Percentiles rank a stretch among this genome's conserved stretches.
Conservation (phyloP, 495 filamentous ascomycete genomes). For the Tuber melanosporum region DNA sequence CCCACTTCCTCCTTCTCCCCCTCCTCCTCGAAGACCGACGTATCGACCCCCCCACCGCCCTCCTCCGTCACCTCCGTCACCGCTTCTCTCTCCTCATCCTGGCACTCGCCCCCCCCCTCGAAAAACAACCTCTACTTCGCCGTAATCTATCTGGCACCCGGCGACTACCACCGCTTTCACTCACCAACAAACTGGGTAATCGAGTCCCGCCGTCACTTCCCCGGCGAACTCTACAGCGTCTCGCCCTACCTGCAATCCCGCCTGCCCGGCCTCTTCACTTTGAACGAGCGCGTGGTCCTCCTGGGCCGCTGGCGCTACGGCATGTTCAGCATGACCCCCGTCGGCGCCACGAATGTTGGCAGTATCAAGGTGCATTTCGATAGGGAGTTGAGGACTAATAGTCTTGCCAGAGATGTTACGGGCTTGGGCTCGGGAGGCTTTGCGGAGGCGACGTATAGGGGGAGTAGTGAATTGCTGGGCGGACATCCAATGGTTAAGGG, state of each 20-base stretch:
- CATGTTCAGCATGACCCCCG: slow-evolving; percentile 92
- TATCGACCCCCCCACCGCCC: slow-evolving; percentile 58
- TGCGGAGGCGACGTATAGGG: slow-evolving; percentile 80
- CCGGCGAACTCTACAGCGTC: slow-evolving; percentile 89
- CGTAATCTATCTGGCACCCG: slow-evolving; percentile 95
- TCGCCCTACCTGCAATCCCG: slow-evolving; percentile 89
- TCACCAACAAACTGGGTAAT: slow-evolving; percentile 91
- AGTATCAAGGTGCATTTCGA: slow-evolving; percentile 98
- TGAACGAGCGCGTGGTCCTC: slow-evolving; percentile 93
- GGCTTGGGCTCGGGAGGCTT: slow-evolving; percentile 65
- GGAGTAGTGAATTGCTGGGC: slow-evolving; percentile 66
- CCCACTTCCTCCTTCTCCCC: slow-evolving; percentile 40
- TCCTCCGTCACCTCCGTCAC: slow-evolving; percentile 69
- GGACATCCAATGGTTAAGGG: slow-evolving; percentile 79
- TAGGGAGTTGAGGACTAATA: slow-evolving; percentile 86
- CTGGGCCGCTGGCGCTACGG: slow-evolving; percentile 93
- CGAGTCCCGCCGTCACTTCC: slow-evolving; percentile 85
- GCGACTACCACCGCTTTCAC: slow-evolving; percentile 98
- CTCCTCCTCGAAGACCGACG: slow-evolving; percentile 48
- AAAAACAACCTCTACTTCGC: slow-evolving; percentile 67
- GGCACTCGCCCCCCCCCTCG: background rate
- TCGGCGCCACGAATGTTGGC: slow-evolving; percentile 97
- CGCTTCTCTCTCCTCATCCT: slow-evolving; percentile 61
- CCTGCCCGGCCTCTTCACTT: slow-evolving; percentile 84
- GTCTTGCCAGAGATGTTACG: slow-evolving; percentile 72